phyloP scores from a whole-genome alignment of 176 grass and related monocot genomes.

The Eleusine coracana region DNA sequence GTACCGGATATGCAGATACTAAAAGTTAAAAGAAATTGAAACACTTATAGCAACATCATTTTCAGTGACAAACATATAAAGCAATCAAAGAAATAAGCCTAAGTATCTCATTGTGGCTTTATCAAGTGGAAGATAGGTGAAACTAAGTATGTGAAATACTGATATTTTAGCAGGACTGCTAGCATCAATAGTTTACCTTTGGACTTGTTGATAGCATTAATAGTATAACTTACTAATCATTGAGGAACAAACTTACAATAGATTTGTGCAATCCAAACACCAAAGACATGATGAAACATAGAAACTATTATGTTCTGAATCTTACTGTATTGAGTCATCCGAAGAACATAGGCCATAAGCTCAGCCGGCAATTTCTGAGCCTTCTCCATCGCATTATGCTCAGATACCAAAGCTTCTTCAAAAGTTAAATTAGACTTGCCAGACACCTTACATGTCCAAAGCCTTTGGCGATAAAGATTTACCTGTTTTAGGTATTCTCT shows the following conservation, averaged over 20 bases:
- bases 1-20: neutral
- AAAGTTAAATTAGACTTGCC: constrained; percentile 89
- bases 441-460: constrained; percentile 79
- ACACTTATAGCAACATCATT: neutral
- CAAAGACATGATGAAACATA: neutral
- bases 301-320: neutral
- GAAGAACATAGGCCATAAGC: constrained; percentile 59
- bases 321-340: constrained; percentile 92
- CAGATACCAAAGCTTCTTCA: constrained; percentile 88
- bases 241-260: neutral
- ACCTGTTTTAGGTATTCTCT: constrained; percentile 84
- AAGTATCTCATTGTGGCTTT: neutral
- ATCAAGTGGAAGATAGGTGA: neutral
- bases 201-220: neutral
- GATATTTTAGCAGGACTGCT: neutral
- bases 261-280: constrained; percentile 1
- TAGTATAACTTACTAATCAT: neutral
- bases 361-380: constrained; percentile 63
- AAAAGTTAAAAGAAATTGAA: neutral
- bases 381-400: constrained; percentile 66
- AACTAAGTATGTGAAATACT: neutral
- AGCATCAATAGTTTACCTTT: neutral
- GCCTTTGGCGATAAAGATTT: constrained; percentile 76
- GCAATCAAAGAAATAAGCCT: neutral
- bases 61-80: neutral